Evolutionary conservation across 1,284 basidiomycete genomes (phyloP).

Genomic region (Lentinula novae-zelandiae): DNA sequence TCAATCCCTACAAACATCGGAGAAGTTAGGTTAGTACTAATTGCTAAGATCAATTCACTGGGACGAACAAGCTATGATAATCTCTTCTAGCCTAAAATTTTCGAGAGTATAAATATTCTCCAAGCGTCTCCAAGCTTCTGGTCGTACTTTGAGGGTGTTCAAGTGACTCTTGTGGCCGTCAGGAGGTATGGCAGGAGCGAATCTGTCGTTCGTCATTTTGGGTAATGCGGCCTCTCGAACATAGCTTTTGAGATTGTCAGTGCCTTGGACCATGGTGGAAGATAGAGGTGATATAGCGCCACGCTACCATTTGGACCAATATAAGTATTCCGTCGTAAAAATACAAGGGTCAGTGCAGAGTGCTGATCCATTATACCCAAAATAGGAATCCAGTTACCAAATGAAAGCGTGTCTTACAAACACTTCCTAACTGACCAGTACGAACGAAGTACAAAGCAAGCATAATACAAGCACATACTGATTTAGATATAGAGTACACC

Average conservation of each 20-base stretch:
- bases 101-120: constrained; percentile 39
- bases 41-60: background rate
- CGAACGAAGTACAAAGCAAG: background rate
- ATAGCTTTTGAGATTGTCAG: constrained; percentile 46
- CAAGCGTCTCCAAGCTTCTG: constrained; percentile 45
- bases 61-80: constrained; percentile 34
- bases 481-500: background rate
- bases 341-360: background rate
- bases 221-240: constrained; percentile 47
- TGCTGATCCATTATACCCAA: background rate
- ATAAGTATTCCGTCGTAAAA: background rate
- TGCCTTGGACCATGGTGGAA: constrained; percentile 20
- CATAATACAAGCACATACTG: background rate
- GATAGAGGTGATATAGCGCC: background rate
- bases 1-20: constrained; percentile 30
- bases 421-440: background rate
- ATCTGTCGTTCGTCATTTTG: constrained; percentile 33
- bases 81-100: constrained; percentile 24
- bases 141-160: constrained; percentile 39
- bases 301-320: background rate
- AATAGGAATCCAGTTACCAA: background rate
- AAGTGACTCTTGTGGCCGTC: constrained; percentile 40
- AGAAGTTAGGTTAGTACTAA: background rate
- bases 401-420: background rate
- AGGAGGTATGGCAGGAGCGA: constrained; percentile 34